Base-by-base conservation (phyloP, 768 basidiomycete genomes). In the Mycena metata region DNA sequence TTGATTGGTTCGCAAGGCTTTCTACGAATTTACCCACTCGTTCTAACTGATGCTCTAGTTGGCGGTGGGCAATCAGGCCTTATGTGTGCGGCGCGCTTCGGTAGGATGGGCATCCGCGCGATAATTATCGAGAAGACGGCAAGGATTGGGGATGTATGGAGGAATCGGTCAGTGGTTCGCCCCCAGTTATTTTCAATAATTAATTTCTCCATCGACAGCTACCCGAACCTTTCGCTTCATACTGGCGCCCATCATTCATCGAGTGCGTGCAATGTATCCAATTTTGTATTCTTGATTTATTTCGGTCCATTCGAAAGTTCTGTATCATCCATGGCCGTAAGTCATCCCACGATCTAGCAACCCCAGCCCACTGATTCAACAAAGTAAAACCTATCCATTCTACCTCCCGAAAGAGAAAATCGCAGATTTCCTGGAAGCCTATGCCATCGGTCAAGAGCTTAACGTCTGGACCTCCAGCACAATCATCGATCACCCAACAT, bases 11-110 rank as follows among this genome's bases (percentile, higher is more conserved):
- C 45, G 63, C 24, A 21, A 21, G 4, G 5, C 21, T 8, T 16
- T 58, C 50, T 41, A 4, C n/a, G 23, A 30, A 21, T n/a, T 62
- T 10, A 45, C 15, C 1, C 13, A 6, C 15, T 62, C 17, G 39
- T 11, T 10, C 39, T 11, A 8, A 24, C 23, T 45, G n/a, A 46
- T 19, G 1, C 26, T 52, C 5, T 26, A 70, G 69, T 86, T 42
- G 84, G 87, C 3, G 86, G 79, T 12, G 85, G 88, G 2, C 89
- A 90, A 65, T 80, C 83, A 42, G 90, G 90, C 4, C 74, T 91
- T 45, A 85, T 84, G 30, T 73, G 85, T 43, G 87, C 87, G 0
- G 88, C 87, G 17, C 79, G 88, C 36, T 82, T 90, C 55, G 83
- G 85, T 65, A 78, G 80, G 17, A 75, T 87, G 26, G 86, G 82